phyloP scores from a whole-genome alignment of 176 grass and related monocot genomes.

The Eleusine indica region DNA sequence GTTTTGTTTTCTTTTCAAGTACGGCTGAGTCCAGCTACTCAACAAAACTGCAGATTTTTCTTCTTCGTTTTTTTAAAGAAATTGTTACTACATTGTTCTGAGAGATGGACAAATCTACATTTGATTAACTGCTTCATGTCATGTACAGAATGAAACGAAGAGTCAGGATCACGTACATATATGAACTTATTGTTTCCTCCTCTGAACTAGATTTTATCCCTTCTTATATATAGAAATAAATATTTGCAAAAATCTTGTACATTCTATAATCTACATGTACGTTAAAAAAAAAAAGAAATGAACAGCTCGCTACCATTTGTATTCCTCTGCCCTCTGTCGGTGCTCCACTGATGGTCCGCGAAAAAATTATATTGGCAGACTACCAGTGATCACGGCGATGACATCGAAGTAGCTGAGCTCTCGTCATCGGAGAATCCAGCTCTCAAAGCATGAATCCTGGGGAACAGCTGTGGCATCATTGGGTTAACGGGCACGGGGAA shows the following conservation, averaged over 20 bases:
- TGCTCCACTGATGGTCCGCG: slow-evolving; percentile 9
- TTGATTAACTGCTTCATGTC: slow-evolving; percentile 37
- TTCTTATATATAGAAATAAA: slow-evolving; percentile 65
- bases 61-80: slow-evolving; percentile 1
- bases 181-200: slow-evolving; percentile 41
- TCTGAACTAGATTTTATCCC: slow-evolving; percentile 52
- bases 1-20: slow-evolving; percentile 26
- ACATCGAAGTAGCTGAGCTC: slow-evolving; percentile 56
- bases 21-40: slow-evolving; percentile 32
- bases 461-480: slow-evolving; percentile 76
- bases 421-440: slow-evolving; percentile 80
- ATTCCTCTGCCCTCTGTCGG: slow-evolving; percentile 20
- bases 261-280: slow-evolving; percentile 71
- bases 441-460: slow-evolving; percentile 65
- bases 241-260: slow-evolving; percentile 69
- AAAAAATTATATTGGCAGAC: slow-evolving; percentile 45
- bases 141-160: slow-evolving; percentile 42
- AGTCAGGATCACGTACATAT: slow-evolving; percentile 19
- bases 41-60: slow-evolving; percentile 7
- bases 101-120: slow-evolving; percentile 5
- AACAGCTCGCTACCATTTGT: slow-evolving; percentile 5
- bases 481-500: slow-evolving; percentile 92
- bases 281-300: slow-evolving; percentile 3
- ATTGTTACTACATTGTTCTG: neutral
- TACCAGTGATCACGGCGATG: slow-evolving; percentile 50